Evolutionary conservation across 2,329 filamentous ascomycete species (phyloP).

Genomic region (Dendrostoma leiphaemia): DNA sequence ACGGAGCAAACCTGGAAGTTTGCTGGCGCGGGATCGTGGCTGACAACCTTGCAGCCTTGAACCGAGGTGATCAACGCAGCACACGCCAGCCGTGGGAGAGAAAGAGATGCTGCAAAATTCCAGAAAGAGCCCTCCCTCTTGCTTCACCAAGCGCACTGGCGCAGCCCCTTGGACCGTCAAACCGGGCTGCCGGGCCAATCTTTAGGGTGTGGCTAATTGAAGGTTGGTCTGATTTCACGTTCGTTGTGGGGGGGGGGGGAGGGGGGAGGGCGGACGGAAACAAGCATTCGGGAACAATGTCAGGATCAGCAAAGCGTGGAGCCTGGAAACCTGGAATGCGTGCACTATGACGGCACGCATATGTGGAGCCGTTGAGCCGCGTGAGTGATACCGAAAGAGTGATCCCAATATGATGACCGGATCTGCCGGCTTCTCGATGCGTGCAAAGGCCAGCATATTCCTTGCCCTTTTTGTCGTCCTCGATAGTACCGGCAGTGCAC

Average conservation of each 20-base stretch:
- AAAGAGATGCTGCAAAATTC: neutral
- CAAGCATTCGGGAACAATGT: neutral
- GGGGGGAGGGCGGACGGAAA: neutral
- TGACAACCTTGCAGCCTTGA: too few relatives aligned
- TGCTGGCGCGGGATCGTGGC: too few relatives aligned
- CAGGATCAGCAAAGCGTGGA: neutral
- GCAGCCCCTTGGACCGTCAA: neutral
- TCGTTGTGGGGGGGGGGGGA: too few relatives aligned
- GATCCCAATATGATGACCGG: neutral
- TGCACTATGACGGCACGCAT: slow-evolving; percentile 1
- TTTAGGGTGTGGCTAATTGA: neutral
- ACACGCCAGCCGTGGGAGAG: neutral
- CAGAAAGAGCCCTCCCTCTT: neutral
- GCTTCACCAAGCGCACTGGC: too few relatives aligned
- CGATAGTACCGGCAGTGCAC: neutral
- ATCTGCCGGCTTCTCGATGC: neutral
- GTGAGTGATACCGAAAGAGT: neutral
- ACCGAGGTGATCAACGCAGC: neutral
- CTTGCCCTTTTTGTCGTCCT: neutral
- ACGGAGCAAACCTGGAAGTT: too few relatives aligned
- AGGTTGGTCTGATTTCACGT: neutral
- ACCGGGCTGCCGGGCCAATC: neutral
- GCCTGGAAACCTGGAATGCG: neutral
- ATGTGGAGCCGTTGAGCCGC: neutral
- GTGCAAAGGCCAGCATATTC: neutral